Evolutionary conservation across 2,329 filamentous ascomycete genomes (phyloP).

Genomic region (Penicillium nordicum): DNA sequence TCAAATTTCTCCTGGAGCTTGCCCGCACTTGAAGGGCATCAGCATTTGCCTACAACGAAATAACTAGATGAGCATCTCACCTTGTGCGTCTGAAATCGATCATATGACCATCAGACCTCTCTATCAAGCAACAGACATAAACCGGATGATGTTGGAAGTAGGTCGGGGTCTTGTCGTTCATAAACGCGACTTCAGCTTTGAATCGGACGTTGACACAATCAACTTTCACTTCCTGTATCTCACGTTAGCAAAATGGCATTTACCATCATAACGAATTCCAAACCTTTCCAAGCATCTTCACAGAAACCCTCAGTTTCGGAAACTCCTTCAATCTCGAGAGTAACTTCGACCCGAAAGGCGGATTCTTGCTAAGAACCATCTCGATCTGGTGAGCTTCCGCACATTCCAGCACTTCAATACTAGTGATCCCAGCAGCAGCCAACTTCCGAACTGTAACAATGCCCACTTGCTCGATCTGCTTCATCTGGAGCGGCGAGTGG

Average conservation of each 20-base stretch:
- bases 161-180: conserved; percentile 61
- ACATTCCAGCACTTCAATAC: conserved; percentile 65
- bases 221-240: conserved; percentile 31
- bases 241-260: conserved; percentile 10
- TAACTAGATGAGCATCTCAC: conserved; percentile 34
- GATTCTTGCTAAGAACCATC: conserved; percentile 70
- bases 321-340: conserved; percentile 65
- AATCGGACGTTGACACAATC: conserved; percentile 57
- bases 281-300: conserved; percentile 51
- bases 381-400: conserved; percentile 73
- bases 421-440: conserved; percentile 65
- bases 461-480: conserved; percentile 77
- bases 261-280: conserved; percentile 27
- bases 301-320: conserved; percentile 60
- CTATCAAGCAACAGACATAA: conserved; percentile 69
- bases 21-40: conserved; percentile 50
- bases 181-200: conserved; percentile 65
- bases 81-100: conserved; percentile 64
- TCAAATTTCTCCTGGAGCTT: conserved; percentile 62
- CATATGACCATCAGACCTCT: conserved; percentile 65
- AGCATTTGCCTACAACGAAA: conserved; percentile 15
- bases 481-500: conserved; percentile 72
- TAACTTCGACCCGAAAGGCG: conserved; percentile 74
- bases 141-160: conserved; percentile 64
- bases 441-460: conserved; percentile 72